A percentile compares a stretch with the other conserved stretches of the same genome.
phyloP scores from a whole-genome alignment of 1,139 yeast genomes.

The Saccharomyces uvarum region DNA sequence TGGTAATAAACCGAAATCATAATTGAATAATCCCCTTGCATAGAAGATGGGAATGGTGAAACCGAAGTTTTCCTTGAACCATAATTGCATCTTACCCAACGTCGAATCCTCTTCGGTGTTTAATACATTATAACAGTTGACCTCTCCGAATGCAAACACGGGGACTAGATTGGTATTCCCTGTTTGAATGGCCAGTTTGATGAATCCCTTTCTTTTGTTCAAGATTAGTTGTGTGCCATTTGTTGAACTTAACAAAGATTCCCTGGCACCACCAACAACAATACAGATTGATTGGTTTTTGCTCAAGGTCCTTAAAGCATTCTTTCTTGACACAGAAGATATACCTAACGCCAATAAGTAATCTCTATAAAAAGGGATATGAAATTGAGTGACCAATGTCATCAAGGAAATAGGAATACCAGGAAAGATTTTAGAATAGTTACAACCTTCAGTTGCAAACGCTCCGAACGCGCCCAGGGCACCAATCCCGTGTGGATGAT shows the following conservation, averaged over 20 bases:
- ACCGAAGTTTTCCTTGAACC: conserved; percentile 63
- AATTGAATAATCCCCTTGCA: conserved; percentile 87
- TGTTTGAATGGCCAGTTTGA: conserved; percentile 72
- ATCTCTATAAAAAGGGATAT: conserved; percentile 82
- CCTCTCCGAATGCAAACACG: conserved; percentile 88
- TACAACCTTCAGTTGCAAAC: conserved; percentile 72
- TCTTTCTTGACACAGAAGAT: conserved; percentile 73
- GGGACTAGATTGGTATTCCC: conserved; percentile 82
- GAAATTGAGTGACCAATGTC: conserved; percentile 78
- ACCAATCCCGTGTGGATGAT: conserved; percentile 95
- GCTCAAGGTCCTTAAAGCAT: conserved; percentile 59
- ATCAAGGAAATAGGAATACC: conserved; percentile 72
- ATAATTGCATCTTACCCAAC: conserved; percentile 52
- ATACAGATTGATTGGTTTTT: conserved; percentile 74
- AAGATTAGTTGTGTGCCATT: conserved; percentile 58
- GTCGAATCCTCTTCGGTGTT: conserved; percentile 49
- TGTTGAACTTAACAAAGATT: conserved; percentile 65
- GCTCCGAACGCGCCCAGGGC: conserved; percentile 89
- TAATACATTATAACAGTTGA: conserved; percentile 61
- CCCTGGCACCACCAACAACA: conserved; percentile 95
- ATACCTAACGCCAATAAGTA: conserved; percentile 75
- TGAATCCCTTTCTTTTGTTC: conserved; percentile 77
- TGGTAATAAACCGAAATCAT: conserved; percentile 87
- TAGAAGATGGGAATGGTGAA: conserved; percentile 88
- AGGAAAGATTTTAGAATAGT: conserved; percentile 64